Base-by-base conservation (phyloP, 495 filamentous ascomycete species). In the Trichoderma asperelloides region DNA sequence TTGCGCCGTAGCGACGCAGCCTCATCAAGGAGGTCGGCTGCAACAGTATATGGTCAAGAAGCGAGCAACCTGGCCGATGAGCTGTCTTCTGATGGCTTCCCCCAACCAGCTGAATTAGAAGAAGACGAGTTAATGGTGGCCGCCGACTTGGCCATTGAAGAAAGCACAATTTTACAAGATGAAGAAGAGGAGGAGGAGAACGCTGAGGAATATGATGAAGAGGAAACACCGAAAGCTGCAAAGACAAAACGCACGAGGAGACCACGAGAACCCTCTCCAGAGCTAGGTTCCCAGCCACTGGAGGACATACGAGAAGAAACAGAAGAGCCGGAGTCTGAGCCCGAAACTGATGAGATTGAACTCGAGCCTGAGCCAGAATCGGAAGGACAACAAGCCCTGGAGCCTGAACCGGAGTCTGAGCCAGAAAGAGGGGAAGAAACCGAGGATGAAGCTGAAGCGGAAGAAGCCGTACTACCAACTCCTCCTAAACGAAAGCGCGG, bases 1-100 rank as follows among this genome's bases (percentile, higher is more conserved):
- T 69, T 71, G 27, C 75, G 74, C 47, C 67, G 67, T n/a, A 76
- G 74, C 64, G 74, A 49, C 43, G 67, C 66, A 21, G 68, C 55
- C 28, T 21, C 55, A 30, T 60, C 55, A 18, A 15, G 23, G 28
- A 27, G 55, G 23, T 60, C 55, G 13, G 55, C 55, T 30, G 55
- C 23, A 27, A 64, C 30, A 64, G 33, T 40, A 23, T 64, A 39
- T 64, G 33, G 40, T 63, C 37, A 21, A 33, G 67, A 66, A 51
- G 18, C 65, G 62, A 16, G 69, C 16, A 28, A 66, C 40, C 55
- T 70, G 5, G 66, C 68, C 25, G 73, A 76, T 33, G 70, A 69
- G 21, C 63, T 76, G 27, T 76, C 76, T 64, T 73, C 74, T 7
- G 68, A 66, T 12, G 28, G 30, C 21, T 41, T 21, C 18, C 71